phyloP scores from a whole-genome alignment of 164 flowering plant species.

The Malania oleifera region DNA sequence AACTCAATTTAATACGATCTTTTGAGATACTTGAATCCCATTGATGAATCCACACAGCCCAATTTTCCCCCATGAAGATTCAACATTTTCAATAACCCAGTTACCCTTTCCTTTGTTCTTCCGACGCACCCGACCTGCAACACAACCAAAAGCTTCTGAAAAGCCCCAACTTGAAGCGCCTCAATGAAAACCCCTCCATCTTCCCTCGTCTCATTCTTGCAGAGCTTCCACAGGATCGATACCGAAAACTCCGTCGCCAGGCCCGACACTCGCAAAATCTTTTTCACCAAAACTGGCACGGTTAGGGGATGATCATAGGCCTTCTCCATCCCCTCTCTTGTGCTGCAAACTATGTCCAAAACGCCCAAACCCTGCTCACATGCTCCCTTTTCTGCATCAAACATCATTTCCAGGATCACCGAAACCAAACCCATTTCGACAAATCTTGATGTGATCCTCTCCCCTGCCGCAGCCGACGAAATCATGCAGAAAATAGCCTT shows the following conservation, averaged over 20 bases:
- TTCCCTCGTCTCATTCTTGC: slow-evolving; percentile 35
- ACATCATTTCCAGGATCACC: slow-evolving; percentile 45
- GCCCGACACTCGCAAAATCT: slow-evolving; percentile 60
- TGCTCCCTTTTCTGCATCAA: slow-evolving; percentile 49
- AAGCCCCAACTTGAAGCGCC: slow-evolving; percentile 64
- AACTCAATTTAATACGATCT: slow-evolving; percentile 38
- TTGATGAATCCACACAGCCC: slow-evolving; percentile 70
- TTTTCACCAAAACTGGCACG: slow-evolving; percentile 70
- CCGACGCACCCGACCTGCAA: slow-evolving; percentile 74
- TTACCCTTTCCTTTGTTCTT: slow-evolving; percentile 61
- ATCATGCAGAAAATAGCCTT: slow-evolving; percentile 38
- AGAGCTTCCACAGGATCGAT: slow-evolving; percentile 61
- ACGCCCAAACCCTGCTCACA: slow-evolving; percentile 65
- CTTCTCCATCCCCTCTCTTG: slow-evolving; percentile 28
- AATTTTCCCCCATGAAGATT: slow-evolving; percentile 40
- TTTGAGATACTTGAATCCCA: slow-evolving; percentile 63
- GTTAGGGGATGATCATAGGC: slow-evolving; percentile 44
- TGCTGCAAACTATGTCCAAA: slow-evolving; percentile 39
- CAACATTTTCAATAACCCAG: slow-evolving; percentile 68
- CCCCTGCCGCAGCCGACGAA: slow-evolving; percentile 16
- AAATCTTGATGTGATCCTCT: slow-evolving; percentile 16
- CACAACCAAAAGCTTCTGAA: slow-evolving; percentile 73
- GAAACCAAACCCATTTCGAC: slow-evolving; percentile 46
- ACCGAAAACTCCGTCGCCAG: slow-evolving; percentile 64
- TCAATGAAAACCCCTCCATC: slow-evolving; percentile 41